Evolutionary conservation across 2,329 filamentous ascomycete species (phyloP).

Genomic region (Pseudophaeomoniella oleicola): DNA sequence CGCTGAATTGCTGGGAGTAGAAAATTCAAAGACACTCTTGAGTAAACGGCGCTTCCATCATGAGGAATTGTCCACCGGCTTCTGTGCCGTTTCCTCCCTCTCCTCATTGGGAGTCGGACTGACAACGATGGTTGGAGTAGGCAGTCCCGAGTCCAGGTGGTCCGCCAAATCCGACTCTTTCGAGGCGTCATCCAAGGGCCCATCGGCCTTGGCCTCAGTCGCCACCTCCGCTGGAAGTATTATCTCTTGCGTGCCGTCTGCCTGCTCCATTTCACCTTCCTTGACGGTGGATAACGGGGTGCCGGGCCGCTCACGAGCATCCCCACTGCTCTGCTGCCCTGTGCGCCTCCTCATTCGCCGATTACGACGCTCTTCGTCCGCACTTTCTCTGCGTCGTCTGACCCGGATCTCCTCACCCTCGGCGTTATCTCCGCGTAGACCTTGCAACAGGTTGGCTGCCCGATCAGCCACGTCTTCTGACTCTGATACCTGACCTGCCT

Average conservation of each 20-base stretch:
- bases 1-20: too few relatives aligned
- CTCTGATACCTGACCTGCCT: slow-evolving; percentile 28
- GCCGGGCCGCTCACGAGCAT: slow-evolving; percentile 11
- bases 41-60: too few relatives aligned
- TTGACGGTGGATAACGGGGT: slow-evolving; percentile 7
- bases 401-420: slow-evolving; percentile 36
- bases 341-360: slow-evolving; percentile 54
- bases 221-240: slow-evolving; percentile 1
- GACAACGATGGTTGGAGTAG: slow-evolving; percentile 12
- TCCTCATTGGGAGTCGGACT: slow-evolving; percentile 8
- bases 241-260: background rate
- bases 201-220: background rate
- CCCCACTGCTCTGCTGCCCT: slow-evolving; percentile 24
- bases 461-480: slow-evolving; percentile 69
- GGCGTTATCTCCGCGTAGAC: slow-evolving; percentile 53
- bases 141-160: slow-evolving; percentile 3
- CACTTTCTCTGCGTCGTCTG: slow-evolving; percentile 55
- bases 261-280: background rate
- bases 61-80: too few relatives aligned
- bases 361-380: slow-evolving; percentile 61
- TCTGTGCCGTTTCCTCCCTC: background rate
- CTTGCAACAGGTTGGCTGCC: slow-evolving; percentile 70
- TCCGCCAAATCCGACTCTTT: slow-evolving; percentile 5
- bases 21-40: too few relatives aligned
- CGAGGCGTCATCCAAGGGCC: background rate